Evolutionary conservation across 208 protist genomes (phyloP), one percentile per base, ranked within the genome.

Genomic region (Wallacemonas sp.): DNA sequence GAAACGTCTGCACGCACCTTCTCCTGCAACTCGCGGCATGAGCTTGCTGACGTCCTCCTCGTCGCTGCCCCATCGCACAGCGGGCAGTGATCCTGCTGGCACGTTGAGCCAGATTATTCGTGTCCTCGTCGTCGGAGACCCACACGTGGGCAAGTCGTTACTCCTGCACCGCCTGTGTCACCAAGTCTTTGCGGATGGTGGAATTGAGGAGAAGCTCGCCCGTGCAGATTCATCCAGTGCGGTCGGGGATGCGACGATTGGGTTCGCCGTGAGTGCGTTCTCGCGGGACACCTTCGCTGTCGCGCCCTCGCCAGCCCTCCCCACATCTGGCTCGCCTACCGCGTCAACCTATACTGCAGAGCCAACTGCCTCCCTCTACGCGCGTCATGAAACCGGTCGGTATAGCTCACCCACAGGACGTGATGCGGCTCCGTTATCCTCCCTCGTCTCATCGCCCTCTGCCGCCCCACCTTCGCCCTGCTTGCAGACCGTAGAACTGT

Each of bases 111-210:
- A n/a, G n/a, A n/a, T n/a, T n/a, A 26, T 82, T 0, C 82, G 82
- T 28, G 73, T 95, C 58, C 84, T 95, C 3, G 80, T 95, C 6
- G 77, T 95, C 21, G 90, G 90, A 12, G 80, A 93, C 31, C 82
- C 82, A 22, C 61, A 77, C 33, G 85, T 93, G 8, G 90, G 90
- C 34, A 95, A 95, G 53, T 92, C 86, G n/a, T 61, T 95, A 19
- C 73, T 95, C 28, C 67, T 93, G 9, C 75, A 74, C 28, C 84
- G 84, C 1, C 68, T 95, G 36, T 83, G 72, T 62, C 72, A 86
- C 34, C 44, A 83, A 19, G 55, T 85, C 33, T 84, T 80, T 24
- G 64, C 71, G 19, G 53, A 66, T 64, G 54, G 69, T 44, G 30
- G 4, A n/a, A 51, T 49, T 30, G 27, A 71, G 42, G 53, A 44